Evolutionary conservation across 139 green algal species (phyloP), one percentile per base, ranked within the genome.

Genomic region (Picochlorum sp.): DNA sequence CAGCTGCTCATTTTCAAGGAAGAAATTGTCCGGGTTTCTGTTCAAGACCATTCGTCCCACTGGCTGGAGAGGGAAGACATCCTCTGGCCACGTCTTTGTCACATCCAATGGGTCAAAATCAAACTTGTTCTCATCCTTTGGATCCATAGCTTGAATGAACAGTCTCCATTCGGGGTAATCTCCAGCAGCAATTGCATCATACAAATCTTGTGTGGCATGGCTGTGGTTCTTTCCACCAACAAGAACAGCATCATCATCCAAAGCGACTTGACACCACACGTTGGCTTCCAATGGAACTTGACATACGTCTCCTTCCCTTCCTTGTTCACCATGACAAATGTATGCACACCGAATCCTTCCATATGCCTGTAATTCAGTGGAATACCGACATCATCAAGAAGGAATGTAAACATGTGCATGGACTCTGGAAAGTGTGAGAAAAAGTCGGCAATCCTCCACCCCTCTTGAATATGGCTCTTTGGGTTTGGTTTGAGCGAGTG

Each of bases 201-300:
- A 96, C 69, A 97, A 81, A 75, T 97, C 91, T 80, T 90, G 80
- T n/a, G 91, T 97, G 47, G 92, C 91, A 67, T 97, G 92, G 66
- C 72, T 88, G 85, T 98, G 92, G 82, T 96, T 96, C 70, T 65
- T 77, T 54, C 92, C 92, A 50, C 92, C 92, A 66, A 98, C 87
- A 16, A 62, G 13, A 28, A 92, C 77, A 1, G 90, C 89, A 78
- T 97, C 88, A 16, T 97, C 88, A 50, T 95, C 90, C 55, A 93
- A 63, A 97, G 73, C 68, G 70, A 89, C 69, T 94, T 86, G 10
- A 90, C 79, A 41, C 88, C 88, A 58, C 75, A 85, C 30, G 75
- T 90, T 63, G 91, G 88, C 64, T 92, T 86, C 91, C 91, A 98
- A 84, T 98, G 92, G 84, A 97, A 97, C 83, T 97, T 97, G 61